Percentiles rank a stretch among this genome's conserved stretches.
These are phyloP conservation scores for Torulaspora gathmanii DNA, from an alignment of 805 yeast genomes.

Conservation along the genomic window DNA sequence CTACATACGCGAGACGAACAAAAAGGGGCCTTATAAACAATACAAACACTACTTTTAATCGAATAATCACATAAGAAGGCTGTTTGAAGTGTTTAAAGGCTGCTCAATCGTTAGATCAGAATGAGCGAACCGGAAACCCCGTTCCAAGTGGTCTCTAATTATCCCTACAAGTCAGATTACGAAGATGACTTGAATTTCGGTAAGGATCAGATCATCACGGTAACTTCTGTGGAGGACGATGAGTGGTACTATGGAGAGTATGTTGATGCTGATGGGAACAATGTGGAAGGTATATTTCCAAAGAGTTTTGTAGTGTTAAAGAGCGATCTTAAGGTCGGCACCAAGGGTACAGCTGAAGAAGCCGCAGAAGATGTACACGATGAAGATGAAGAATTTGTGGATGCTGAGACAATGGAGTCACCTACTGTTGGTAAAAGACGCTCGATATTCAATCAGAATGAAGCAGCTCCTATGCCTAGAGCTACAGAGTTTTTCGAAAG, in stretches of 20 bases:
- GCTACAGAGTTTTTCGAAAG: constrained; percentile 35
- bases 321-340: background rate
- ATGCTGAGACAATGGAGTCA: constrained; percentile 19
- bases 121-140: constrained; percentile 42
- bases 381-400: constrained; percentile 12
- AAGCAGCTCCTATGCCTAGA: constrained; percentile 48
- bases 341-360: background rate
- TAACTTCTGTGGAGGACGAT: constrained; percentile 76
- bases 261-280: constrained; percentile 39
- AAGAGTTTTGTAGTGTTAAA: constrained; percentile 61
- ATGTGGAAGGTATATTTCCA: constrained; percentile 77
- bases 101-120: background rate
- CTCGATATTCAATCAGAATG: constrained; percentile 45
- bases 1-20: constrained; percentile 1
- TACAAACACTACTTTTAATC: background rate
- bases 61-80: background rate
- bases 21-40: constrained; percentile 3
- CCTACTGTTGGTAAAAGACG: constrained; percentile 41
- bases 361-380: constrained; percentile 8
- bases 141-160: constrained; percentile 64
- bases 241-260: constrained; percentile 85
- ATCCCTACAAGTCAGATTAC: constrained; percentile 62
- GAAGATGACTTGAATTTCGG: constrained; percentile 78
- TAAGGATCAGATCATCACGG: constrained; percentile 66
- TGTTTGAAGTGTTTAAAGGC: background rate